These are phyloP conservation scores for Colletotrichum higginsianum DNA, from an alignment of 2,329 filamentous ascomycete species.

Conservation along the genomic window DNA sequence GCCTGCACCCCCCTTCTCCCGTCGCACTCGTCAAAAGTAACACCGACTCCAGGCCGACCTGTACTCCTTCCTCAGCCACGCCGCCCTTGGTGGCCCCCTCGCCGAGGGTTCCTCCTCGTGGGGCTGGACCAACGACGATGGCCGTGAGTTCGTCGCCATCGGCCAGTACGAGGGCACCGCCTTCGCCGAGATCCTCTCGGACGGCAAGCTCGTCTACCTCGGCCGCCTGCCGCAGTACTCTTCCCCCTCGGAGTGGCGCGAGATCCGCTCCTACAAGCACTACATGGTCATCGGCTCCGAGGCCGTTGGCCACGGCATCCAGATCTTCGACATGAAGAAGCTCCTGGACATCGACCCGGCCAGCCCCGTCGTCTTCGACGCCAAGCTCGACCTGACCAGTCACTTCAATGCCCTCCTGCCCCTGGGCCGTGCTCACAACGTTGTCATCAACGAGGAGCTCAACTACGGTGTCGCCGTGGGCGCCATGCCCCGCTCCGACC, in stretches of 20 bases:
- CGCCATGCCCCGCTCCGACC: conserved; percentile 54
- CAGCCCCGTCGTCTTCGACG: conserved; percentile 51
- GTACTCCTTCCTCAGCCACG: conserved; percentile 69
- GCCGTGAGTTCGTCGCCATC: conserved; percentile 61
- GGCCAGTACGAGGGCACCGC: conserved; percentile 62
- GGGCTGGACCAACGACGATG: conserved; percentile 64
- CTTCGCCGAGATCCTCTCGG: conserved; percentile 59
- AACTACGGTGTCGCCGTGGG: conserved; percentile 63
- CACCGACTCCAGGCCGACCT: conserved; percentile 57
- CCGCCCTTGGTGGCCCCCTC: conserved; percentile 62
- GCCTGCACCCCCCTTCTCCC: no score
- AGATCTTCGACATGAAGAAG: conserved; percentile 74
- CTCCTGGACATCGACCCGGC: conserved; percentile 61
- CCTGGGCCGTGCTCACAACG: conserved; percentile 59
- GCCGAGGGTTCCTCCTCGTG: conserved; percentile 57
- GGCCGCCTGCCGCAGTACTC: conserved; percentile 53
- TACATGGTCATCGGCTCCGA: conserved; percentile 58
- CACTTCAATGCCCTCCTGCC: conserved; percentile 51
- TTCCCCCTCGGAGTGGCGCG: conserved; percentile 49
- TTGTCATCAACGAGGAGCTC: conserved; percentile 64
- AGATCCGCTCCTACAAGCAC: conserved; percentile 53
- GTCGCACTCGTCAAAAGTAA: background rate
- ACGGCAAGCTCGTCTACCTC: conserved; percentile 60
- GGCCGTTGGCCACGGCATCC: conserved; percentile 66
- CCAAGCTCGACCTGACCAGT: conserved; percentile 50